Evolutionary conservation across 257 asterid genomes (phyloP), one percentile per base, ranked within the genome.

Genomic region (Fraxinus americana): DNA sequence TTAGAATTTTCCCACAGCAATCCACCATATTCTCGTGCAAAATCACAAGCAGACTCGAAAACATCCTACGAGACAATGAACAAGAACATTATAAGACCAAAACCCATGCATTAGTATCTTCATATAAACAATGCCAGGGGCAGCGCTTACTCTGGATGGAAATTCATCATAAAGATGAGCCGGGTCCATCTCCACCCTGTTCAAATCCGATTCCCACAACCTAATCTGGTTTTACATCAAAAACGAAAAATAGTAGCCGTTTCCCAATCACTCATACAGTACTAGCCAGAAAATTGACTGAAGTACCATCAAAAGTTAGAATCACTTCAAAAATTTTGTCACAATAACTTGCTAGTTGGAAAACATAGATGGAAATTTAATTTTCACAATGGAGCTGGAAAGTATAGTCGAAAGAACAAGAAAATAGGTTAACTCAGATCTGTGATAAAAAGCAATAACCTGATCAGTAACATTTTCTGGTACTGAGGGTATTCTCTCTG

Each of bases 381-480:
- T 23, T 63, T 38, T 32, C 35, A 35, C 39, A 76, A 30, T 12
- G 63, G 61, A 54, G 63, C 36, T 25, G 71, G 14, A 19, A 70
- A 70, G 23, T 19, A 23, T 16, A 35, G 9, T 3, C 23, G 68
- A 1, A 75, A 63, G 50, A 72, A n/a, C 73, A 71, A 35, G 50
- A 52, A 48, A 50, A 61, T n/a, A 27, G 21, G 50, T 41, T 10
- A 14, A 17, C 1, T 35, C 45, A 32, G 59, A 43, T 1, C 23
- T 4, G 54, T 5, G 14, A 34, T 17, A 43, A 72, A 75, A 61
- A 32, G 61, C 38, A 69, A 9, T 43, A 77, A 94, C 98, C 97
- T 92, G 99, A 81, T 93, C 98, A 3, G 97, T 90, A 67, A 96
- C 99, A 80, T 96, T 96, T 90, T 96, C 99, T 27, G 99, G 99